These are phyloP conservation scores for Cryphonectria radicalis DNA, from an alignment of 2,329 filamentous ascomycete species.

Conservation along the genomic window DNA sequence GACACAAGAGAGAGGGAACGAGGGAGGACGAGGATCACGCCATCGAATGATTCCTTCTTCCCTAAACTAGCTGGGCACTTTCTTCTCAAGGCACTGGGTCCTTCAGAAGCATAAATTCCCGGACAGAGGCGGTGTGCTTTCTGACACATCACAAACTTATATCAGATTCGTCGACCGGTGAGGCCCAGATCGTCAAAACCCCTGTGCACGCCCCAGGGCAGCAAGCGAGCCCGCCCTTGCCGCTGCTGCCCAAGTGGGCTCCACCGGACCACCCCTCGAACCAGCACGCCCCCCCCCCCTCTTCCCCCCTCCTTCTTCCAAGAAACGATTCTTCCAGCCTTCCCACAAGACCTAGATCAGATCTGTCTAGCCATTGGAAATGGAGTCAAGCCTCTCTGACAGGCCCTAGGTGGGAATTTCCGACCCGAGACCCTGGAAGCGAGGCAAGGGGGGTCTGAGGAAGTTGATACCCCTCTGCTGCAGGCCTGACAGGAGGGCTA, in stretches of 20 bases:
- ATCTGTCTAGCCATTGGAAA: conserved; percentile 23
- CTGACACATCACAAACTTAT: conserved; percentile 24
- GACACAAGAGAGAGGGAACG: no score
- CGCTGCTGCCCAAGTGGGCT: conserved; percentile 17
- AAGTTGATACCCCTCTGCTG: conserved; percentile 16
- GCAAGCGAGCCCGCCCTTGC: conserved; percentile 14
- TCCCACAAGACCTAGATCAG: conserved; percentile 18
- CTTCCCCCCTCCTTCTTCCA: neutral
- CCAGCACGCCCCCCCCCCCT: neutral
- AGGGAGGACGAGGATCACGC: neutral
- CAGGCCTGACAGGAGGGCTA: neutral
- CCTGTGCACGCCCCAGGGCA: conserved; percentile 21
- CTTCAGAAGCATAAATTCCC: conserved; percentile 1
- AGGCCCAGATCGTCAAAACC: conserved; percentile 9
- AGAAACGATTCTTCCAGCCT: conserved; percentile 6
- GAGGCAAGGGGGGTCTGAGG: conserved; percentile 20
- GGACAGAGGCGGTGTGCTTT: conserved; percentile 18
- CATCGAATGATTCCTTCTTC: neutral
- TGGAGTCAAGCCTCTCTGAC: conserved; percentile 7
- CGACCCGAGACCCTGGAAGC: conserved; percentile 17
- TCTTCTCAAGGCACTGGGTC: neutral
- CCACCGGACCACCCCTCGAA: conserved; percentile 12
- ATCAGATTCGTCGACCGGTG: conserved; percentile 26
- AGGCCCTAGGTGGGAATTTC: conserved; percentile 5
- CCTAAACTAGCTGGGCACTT: neutral